Percentiles rank a stretch among this genome's conserved stretches.
Conservation (phyloP, 1,284 basidiomycete species). For the Fomitopsis betulina region DNA sequence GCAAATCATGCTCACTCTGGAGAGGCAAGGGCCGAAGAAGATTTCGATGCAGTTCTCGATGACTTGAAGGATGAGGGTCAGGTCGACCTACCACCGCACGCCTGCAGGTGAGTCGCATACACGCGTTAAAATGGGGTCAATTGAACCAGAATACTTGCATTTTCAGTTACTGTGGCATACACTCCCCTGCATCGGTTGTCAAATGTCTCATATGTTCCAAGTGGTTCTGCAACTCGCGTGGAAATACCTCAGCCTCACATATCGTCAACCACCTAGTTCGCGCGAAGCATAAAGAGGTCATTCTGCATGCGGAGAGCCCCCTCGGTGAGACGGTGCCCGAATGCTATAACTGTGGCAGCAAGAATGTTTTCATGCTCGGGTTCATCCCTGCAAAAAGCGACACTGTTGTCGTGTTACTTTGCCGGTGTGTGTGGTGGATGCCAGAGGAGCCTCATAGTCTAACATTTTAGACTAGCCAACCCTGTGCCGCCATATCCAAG, state of each 20-base stretch:
- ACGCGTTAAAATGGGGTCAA: background rate
- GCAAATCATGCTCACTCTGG: constrained; percentile 31
- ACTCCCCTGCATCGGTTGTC: constrained; percentile 95
- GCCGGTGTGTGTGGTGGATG: constrained; percentile 58
- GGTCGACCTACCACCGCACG: constrained; percentile 84
- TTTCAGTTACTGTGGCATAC: constrained; percentile 94
- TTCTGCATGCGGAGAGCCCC: constrained; percentile 91
- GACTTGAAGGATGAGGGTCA: constrained; percentile 84
- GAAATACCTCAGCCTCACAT: constrained; percentile 96
- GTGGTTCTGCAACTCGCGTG: constrained; percentile 99
- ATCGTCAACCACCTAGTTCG: constrained; percentile 99
- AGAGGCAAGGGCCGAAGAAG: constrained; percentile 59
- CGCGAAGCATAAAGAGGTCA: constrained; percentile 98
- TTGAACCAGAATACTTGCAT: constrained; percentile 3
- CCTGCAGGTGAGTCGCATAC: constrained; percentile 75
- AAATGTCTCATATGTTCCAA: constrained; percentile 95
- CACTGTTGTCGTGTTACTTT: constrained; percentile 97
- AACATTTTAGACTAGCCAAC: constrained; percentile 61
- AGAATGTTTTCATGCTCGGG: constrained; percentile 98
- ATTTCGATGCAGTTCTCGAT: constrained; percentile 83
- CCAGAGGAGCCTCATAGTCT: background rate
- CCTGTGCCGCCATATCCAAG: constrained; percentile 94
- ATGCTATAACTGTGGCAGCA: constrained; percentile 99
- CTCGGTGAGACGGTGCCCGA: constrained; percentile 97
- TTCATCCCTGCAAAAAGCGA: constrained; percentile 99